phyloP scores from a whole-genome alignment of 192 early-diverging fungal genomes.

The Rhizoclosmatium globosum region DNA sequence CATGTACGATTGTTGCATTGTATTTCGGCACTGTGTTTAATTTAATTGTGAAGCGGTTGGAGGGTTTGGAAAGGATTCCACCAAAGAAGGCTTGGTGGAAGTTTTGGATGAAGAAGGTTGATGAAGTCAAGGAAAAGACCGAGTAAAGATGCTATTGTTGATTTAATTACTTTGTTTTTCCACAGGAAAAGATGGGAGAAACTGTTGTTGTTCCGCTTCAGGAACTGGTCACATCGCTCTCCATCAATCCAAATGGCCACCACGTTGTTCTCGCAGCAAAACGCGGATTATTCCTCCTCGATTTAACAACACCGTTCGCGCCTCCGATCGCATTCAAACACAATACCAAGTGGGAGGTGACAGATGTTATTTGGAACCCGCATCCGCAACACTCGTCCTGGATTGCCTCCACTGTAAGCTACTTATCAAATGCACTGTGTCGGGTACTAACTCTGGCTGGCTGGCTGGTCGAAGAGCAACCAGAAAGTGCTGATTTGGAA shows the following conservation, averaged over 20 bases:
- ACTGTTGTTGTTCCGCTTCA: constrained; percentile 8
- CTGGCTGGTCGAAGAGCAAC: background rate
- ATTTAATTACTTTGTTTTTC: no score
- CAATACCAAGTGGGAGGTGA: constrained; percentile 39
- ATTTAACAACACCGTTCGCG: constrained; percentile 18
- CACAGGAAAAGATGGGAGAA: background rate
- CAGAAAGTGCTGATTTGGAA: constrained; percentile 44
- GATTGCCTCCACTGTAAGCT: constrained; percentile 31
- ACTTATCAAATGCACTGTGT: background rate
- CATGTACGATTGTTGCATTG: constrained; percentile 92
- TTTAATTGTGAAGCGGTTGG: constrained; percentile 50
- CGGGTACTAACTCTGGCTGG: background rate
- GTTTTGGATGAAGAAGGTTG: constrained; percentile 30
- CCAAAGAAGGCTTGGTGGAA: constrained; percentile 25
- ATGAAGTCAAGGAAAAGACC: background rate
- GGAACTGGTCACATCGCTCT: constrained; percentile 28
- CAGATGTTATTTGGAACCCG: constrained; percentile 33
- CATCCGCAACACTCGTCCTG: constrained; percentile 21
- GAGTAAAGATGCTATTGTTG: background rate
- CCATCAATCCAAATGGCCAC: constrained; percentile 33
- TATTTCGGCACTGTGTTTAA: constrained; percentile 98
- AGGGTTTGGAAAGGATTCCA: background rate
- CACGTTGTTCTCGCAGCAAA: constrained; percentile 38
- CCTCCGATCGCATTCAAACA: constrained; percentile 35
- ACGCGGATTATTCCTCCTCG: constrained; percentile 30